phyloP scores from a whole-genome alignment of 345 rosid genomes.

The Psidium friedrichsthalianum region DNA sequence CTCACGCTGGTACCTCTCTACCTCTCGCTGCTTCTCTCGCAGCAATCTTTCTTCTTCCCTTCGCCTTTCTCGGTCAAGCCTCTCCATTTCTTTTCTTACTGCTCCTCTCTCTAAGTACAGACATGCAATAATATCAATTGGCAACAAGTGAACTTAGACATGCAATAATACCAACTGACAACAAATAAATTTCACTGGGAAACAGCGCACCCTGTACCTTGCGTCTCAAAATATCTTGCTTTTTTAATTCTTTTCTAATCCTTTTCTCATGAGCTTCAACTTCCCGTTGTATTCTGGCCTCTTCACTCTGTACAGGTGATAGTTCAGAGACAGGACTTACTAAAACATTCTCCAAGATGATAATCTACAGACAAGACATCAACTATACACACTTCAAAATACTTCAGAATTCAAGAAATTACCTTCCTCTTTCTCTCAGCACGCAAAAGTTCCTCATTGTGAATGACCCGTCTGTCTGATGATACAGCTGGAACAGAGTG shows the following conservation, averaged over 20 bases:
- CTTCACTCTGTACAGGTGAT: constrained; percentile 46
- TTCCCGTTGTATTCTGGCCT: constrained; percentile 79
- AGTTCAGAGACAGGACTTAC: background rate
- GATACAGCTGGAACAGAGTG: constrained; percentile 29
- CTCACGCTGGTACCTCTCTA: constrained; percentile 67
- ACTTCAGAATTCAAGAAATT: background rate
- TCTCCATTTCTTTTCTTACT: constrained; percentile 77
- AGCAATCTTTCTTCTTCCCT: constrained; percentile 83
- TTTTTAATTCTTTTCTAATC: constrained; percentile 77
- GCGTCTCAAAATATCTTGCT: constrained; percentile 67
- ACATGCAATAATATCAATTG: constrained; percentile 1
- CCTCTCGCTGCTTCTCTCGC: constrained; percentile 90
- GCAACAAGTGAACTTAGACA: background rate
- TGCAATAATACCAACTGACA: background rate
- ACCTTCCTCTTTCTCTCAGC: constrained; percentile 80
- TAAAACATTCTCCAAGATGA: background rate
- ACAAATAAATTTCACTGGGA: background rate
- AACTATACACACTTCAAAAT: background rate
- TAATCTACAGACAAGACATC: background rate
- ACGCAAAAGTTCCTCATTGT: constrained; percentile 39
- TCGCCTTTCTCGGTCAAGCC: constrained; percentile 83
- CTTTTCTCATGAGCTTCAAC: constrained; percentile 85
- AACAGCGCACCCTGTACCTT: constrained; percentile 33
- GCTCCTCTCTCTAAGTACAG: constrained; percentile 59
- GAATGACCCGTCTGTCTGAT: constrained; percentile 37